Evolutionary conservation across 73 alveolate genomes (phyloP), one percentile per base, ranked within the genome.

Genomic region (Uronychia binucleata): DNA sequence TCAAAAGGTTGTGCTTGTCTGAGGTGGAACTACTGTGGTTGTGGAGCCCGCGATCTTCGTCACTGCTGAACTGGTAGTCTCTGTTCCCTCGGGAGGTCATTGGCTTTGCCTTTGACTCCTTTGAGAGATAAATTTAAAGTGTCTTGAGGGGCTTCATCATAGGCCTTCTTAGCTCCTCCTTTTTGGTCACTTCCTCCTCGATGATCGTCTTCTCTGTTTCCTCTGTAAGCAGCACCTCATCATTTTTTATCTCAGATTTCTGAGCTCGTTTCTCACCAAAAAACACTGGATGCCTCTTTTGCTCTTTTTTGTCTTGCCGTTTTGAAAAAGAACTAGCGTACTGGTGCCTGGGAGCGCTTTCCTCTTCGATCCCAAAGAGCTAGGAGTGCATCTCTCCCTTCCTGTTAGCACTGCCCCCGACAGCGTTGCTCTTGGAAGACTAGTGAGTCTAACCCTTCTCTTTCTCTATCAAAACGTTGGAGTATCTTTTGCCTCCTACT

Each of bases 361-460:
- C 67, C 67, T 46, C 67, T 46, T 46, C 67, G 19, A 46, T 46
- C 67, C 67, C 67, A 46, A 46, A 46, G 67, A 46, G 67, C n/a
- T n/a, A 46, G 19, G 67, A 46, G 67, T 5, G 5, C 67, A n/a
- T n/a, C n/a, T n/a, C n/a, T n/a, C n/a, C n/a, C n/a, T n/a, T n/a
- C n/a, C n/a, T n/a, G n/a, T n/a, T n/a, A n/a, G n/a, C n/a, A n/a
- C n/a, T n/a, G n/a, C n/a, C n/a, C n/a, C n/a, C n/a, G n/a, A n/a
- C n/a, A n/a, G n/a, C n/a, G n/a, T n/a, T n/a, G n/a, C n/a, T n/a
- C n/a, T n/a, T n/a, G n/a, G n/a, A n/a, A n/a, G n/a, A n/a, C n/a
- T n/a, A n/a, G n/a, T n/a, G n/a, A n/a, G n/a, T n/a, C n/a, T n/a
- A n/a, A 19, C n/a, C 19, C 67, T 46, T 46, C 19, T 46, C 67